Evolutionary conservation across 768 basidiomycete genomes (phyloP).

Genomic region (Boletus fagicola): DNA sequence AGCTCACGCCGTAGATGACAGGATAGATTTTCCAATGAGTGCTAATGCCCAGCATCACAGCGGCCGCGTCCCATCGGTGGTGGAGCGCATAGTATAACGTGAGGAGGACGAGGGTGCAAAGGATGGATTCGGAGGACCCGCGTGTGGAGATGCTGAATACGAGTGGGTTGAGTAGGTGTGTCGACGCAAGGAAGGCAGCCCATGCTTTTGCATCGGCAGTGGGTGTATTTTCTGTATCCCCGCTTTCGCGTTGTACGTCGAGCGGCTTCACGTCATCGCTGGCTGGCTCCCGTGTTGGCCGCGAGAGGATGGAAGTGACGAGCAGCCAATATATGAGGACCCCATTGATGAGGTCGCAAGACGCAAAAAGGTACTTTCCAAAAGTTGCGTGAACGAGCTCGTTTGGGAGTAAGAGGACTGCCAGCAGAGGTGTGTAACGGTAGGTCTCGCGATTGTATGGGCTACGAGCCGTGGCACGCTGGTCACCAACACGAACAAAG

Average conservation of each 20-base stretch:
- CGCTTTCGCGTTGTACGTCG: background rate
- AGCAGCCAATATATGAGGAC: constrained; percentile 66
- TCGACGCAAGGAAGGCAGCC: constrained; percentile 58
- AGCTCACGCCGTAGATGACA: constrained; percentile 81
- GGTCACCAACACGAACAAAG: background rate
- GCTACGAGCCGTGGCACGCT: constrained; percentile 39
- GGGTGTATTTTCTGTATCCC: background rate
- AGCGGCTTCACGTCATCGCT: constrained; percentile 5
- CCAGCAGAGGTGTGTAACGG: constrained; percentile 93
- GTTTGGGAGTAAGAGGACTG: constrained; percentile 79
- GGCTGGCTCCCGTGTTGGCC: background rate
- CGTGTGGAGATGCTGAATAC: constrained; percentile 96
- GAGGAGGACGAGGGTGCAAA: constrained; percentile 74
- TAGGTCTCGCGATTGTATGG: constrained; percentile 93
- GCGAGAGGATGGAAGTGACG: constrained; percentile 46
- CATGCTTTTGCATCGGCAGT: constrained; percentile 10
- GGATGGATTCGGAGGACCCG: constrained; percentile 90
- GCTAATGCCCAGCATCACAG: constrained; percentile 72
- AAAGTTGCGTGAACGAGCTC: constrained; percentile 78
- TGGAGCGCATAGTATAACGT: constrained; percentile 61
- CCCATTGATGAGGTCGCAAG: constrained; percentile 80
- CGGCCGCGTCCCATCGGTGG: constrained; percentile 61
- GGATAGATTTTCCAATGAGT: constrained; percentile 99
- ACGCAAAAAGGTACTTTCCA: constrained; percentile 87
- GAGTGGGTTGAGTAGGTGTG: constrained; percentile 91